These are phyloP conservation scores for Trichophyton verrucosum DNA, from an alignment of 2,329 filamentous ascomycete genomes.

Conservation along the genomic window DNA sequence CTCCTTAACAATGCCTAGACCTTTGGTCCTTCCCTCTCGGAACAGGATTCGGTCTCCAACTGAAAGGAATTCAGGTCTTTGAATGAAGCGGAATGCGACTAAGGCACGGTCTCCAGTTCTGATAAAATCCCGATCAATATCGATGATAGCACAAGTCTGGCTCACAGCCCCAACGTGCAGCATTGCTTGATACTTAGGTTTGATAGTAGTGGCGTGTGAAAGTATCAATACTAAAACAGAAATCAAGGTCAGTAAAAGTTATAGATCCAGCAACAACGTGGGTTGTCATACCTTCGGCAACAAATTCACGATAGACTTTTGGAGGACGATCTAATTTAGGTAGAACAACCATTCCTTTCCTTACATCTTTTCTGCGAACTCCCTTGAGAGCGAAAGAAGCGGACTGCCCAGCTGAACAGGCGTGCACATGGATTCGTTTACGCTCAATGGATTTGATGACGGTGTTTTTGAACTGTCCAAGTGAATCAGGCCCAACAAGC, in stretches of 20 bases:
- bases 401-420: slow-evolving; percentile 80
- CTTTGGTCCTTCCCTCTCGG: slow-evolving; percentile 88
- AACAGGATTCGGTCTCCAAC: slow-evolving; percentile 85
- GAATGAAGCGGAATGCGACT: slow-evolving; percentile 89
- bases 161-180: slow-evolving; percentile 88
- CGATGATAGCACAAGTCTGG: slow-evolving; percentile 93
- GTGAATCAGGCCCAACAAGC: slow-evolving; percentile 75
- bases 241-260: not conserved
- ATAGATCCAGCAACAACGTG: not conserved
- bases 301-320: slow-evolving; percentile 63
- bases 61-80: slow-evolving; percentile 81
- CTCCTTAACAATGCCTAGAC: slow-evolving; percentile 82
- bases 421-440: slow-evolving; percentile 79
- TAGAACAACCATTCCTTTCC: slow-evolving; percentile 95
- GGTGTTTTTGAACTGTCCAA: slow-evolving; percentile 80
- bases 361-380: slow-evolving; percentile 77
- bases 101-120: slow-evolving; percentile 86
- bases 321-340: slow-evolving; percentile 65
- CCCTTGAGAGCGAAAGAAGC: slow-evolving; percentile 84
- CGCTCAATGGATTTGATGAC: slow-evolving; percentile 86
- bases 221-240: slow-evolving; percentile 62
- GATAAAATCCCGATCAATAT: slow-evolving; percentile 92
- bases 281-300: slow-evolving; percentile 53
- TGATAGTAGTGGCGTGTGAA: slow-evolving; percentile 92
- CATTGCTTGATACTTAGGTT: slow-evolving; percentile 95